Evolutionary conservation across 2,329 filamentous ascomycete genomes (phyloP).

Genomic region (Thelonectria rubi): DNA sequence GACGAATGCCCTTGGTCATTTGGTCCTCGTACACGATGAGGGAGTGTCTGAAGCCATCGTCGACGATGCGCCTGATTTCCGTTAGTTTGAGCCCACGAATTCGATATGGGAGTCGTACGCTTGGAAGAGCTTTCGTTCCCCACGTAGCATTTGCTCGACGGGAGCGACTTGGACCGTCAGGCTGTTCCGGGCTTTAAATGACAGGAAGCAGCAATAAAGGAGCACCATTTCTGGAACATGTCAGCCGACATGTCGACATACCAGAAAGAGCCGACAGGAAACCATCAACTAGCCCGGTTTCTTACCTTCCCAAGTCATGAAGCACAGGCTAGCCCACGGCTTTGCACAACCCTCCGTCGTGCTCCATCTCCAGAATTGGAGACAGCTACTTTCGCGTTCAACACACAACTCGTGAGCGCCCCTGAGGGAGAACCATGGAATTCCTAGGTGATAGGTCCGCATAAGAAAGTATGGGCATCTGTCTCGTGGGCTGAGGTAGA

Average conservation of each 20-base stretch:
- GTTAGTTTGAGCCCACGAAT: conserved; percentile 14
- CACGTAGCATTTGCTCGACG: conserved; percentile 57
- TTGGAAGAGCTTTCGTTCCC: conserved; percentile 64
- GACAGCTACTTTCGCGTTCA: conserved; percentile 56
- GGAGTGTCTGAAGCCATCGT: conserved; percentile 63
- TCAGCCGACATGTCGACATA: conserved; percentile 13
- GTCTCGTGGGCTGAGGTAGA: conserved; percentile 57
- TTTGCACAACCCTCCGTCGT: conserved; percentile 53
- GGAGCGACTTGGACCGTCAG: conserved; percentile 55
- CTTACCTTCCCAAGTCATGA: conserved; percentile 68
- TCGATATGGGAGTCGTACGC: conserved; percentile 54
- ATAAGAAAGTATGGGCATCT: conserved; percentile 59
- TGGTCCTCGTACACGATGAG: conserved; percentile 64
- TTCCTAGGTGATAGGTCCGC: conserved; percentile 52
- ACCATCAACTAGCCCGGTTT: no score
- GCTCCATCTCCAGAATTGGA: conserved; percentile 65
- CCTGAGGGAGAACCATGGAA: conserved; percentile 57
- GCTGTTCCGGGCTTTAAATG: conserved; percentile 61
- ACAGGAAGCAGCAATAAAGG: conserved; percentile 66
- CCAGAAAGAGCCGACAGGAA: background rate
- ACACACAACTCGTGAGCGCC: conserved; percentile 66
- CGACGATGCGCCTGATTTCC: conserved; percentile 60
- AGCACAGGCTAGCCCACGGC: conserved; percentile 64
- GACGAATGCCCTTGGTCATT: conserved; percentile 58
- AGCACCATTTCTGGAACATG: conserved; percentile 62